Conservation (phyloP, 352 stramenopile genomes). For the Globisporangium heterothallicum region DNA sequence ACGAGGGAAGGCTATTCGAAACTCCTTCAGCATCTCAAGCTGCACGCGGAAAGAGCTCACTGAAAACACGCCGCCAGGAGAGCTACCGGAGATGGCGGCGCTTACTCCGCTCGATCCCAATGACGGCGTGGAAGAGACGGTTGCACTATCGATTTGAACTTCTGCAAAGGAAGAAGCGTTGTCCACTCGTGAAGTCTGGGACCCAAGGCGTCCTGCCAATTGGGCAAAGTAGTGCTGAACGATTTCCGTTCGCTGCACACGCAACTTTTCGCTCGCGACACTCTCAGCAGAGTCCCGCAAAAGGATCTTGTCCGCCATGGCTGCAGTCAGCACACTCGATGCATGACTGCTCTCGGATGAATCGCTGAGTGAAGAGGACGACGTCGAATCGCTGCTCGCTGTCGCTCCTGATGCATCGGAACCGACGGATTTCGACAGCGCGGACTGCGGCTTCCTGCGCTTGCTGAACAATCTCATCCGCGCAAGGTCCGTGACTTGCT, state of each 20-base stretch:
- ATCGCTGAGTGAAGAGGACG: neutral
- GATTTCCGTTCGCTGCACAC: constrained; percentile 30
- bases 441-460: constrained; percentile 5
- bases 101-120: neutral
- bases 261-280: constrained; percentile 26
- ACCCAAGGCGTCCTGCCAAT: constrained; percentile 10
- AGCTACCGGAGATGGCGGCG: constrained; percentile 17
- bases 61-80: constrained; percentile 34
- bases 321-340: constrained; percentile 25
- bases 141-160: no score
- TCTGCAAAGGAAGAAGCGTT: neutral
- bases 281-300: constrained; percentile 33
- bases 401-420: no score
- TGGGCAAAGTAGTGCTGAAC: constrained; percentile 36
- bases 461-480: constrained; percentile 52
- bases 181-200: neutral
- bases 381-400: neutral
- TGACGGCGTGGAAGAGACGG: neutral
- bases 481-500: constrained; percentile 47
- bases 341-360: constrained; percentile 18
- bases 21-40: constrained; percentile 61
- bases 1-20: constrained; percentile 27
- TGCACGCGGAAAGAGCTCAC: constrained; percentile 57
- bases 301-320: constrained; percentile 33
- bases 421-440: neutral